Evolutionary conservation across 345 rosid species (phyloP), one percentile per base, ranked within the genome.

Genomic region (Salix udensis): DNA sequence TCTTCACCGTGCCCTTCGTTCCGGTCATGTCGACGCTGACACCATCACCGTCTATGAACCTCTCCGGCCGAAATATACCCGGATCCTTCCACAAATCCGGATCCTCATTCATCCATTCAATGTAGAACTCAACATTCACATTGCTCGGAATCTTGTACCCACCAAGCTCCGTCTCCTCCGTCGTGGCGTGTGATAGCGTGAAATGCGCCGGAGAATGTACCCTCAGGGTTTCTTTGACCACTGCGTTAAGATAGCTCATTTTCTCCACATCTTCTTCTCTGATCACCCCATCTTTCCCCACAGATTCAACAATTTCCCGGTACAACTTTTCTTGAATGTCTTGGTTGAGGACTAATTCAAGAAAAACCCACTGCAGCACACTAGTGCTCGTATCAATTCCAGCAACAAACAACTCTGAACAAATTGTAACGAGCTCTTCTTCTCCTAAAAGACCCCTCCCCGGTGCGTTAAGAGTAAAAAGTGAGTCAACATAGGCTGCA

Each of bases 351-450:
- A 95, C 94, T 61, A 93, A 73, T 81, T 91, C 92, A 60, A 84
- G 83, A 77, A 95, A 70, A 55, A 95, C 90, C 98, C 98, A 95
- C 71, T 95, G 98, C 19, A 87, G 86, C 0, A 93, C 83, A 13
- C 96, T 95, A 0, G 98, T 97, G 21, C 92, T 91, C 0, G 98
- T 95, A 24, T 95, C 98, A 1, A 97, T 95, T 42, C 98, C 98
- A 2, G 98, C 98, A 9, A 91, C 90, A 44, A 95, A 88, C 14
- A 86, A 82, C 84, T 96, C 99, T 18, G 97, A 89, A 76, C 94
- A 89, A 0, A 96, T 67, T 21, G 99, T 96, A 37, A 96, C 99
- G 4, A 88, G 87, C 87, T 96, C 99, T 71, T 89, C 91, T 0
- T 93, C 97, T 1, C 91, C 75, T 2, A 93, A 78, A 14, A 73